Base-by-base conservation (phyloP, 116 monocot genomes). In the Phalaenopsis hybrid region DNA sequence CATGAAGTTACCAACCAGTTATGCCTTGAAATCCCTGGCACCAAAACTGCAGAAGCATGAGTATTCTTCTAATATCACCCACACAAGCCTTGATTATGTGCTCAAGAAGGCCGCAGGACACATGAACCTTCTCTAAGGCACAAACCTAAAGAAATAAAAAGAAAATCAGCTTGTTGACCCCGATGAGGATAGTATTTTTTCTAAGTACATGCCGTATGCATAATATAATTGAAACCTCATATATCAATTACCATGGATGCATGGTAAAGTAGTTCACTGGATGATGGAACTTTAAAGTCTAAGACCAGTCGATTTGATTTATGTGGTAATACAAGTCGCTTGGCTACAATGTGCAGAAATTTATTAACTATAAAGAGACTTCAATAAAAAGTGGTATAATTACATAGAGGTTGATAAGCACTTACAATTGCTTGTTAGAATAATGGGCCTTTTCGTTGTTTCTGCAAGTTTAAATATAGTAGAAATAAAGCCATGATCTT, bases 31-130 rank as follows among this genome's bases (percentile, higher is more conserved):
- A 86, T 72, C 92, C 92, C 81, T 98, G 98, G 52, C 90, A 98
- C 98, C 98, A 98, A 81, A 95, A 98, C 81, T 98, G 98, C 69
- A 98, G 91, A 86, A 92, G 88, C 87, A 90, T 84, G 57, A 98
- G 83, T 49, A 83, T 87, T 80, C 89, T 98, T 81, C 98, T 88
- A 58, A 98, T 90, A 86, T 98, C 98, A 87, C 90, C 85, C 58
- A 78, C 78, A 82, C 92, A 95, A 44, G 82, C 84, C 20, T 67
- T 83, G 43, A 98, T 86, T 80, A 93, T 81, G 51, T 85, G 82
- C 80, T 87, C 86, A 55, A 93, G 77, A 77, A 95, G 48, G 23
- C 76, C 15, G 25, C 83, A 37, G 59, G 98, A 81, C 82, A 90
- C 41, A 44, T 82, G 57, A 80, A 67, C 81, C 75, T 85, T 90